Base-by-base conservation (phyloP, 768 basidiomycete species). In the Tricholoma matsutake region DNA sequence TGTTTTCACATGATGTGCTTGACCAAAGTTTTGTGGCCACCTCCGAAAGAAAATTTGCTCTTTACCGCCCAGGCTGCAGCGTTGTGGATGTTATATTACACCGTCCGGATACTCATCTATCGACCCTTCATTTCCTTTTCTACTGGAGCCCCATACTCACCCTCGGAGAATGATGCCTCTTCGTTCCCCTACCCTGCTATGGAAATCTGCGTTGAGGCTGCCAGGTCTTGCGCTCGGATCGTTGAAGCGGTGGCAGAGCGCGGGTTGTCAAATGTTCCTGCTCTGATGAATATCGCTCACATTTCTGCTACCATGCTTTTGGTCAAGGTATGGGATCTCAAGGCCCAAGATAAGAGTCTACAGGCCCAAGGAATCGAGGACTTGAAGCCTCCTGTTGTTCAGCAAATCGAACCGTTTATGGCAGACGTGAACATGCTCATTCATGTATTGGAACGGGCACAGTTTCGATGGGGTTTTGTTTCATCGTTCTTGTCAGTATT, bases 31-130 rank as follows among this genome's bases (percentile, higher is more conserved):
- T 74, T 69, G 63, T 88, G 89, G 89, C 80, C 84, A 57, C 77
- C 83, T 20, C 73, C 80, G 32, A 79, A 80, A 18, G 70, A 79
- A 54, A 75, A 86, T 65, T 68, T 76, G 1, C 61, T 75, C 1
- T 81, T 85, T 59, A 80, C 85, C 45, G 75, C 78, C 37, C 86
- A 88, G 68, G 83, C 87, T 11, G 82, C 86, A 8, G 77, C 77
- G 7, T 68, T 92, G 31, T 80, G 83, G 58, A 75, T 79, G 18
- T 75, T 81, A 6, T 92, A 88, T 69, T 83, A 91, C 72, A 70
- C 85, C 43, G 76, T 77, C 34, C 81, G 84, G 69, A 88, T 92
- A 69, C 74, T 89, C 56, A 80, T 92, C 31, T 86, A 89, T 68
- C 83, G 90, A 31, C 85, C 87, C 1, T 89, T 89, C 72, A 82